Conservation (phyloP, 2,329 filamentous ascomycete genomes). For the Allantophomopsis cytisporea region DNA sequence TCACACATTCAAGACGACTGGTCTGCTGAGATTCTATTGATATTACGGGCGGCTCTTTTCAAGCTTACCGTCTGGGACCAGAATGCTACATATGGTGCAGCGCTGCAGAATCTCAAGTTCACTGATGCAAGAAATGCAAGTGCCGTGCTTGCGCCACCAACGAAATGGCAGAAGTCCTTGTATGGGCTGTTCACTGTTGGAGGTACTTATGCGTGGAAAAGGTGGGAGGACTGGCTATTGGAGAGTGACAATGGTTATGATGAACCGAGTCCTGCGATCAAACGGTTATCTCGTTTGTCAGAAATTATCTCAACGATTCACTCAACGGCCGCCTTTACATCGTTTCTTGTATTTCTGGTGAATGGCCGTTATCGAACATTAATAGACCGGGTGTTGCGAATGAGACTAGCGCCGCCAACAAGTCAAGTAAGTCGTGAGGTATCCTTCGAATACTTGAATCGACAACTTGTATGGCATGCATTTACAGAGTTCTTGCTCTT, state of each 20-base stretch:
- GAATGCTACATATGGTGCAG: conserved; percentile 86
- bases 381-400: conserved; percentile 69
- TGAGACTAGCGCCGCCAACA: conserved; percentile 74
- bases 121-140: conserved; percentile 63
- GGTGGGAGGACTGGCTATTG: conserved; percentile 80
- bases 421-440: conserved; percentile 83
- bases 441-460: conserved; percentile 93
- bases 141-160: conserved; percentile 53
- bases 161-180: conserved; percentile 67
- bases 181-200: conserved; percentile 81
- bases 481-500: conserved; percentile 98
- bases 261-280: conserved; percentile 34
- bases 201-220: conserved; percentile 80
- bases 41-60: conserved; percentile 68
- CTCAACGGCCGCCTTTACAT: conserved; percentile 67
- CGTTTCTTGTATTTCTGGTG: conserved; percentile 81
- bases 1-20: conserved; percentile 74
- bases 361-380: conserved; percentile 87
- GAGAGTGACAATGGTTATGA: conserved; percentile 65
- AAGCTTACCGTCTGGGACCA: conserved; percentile 97
- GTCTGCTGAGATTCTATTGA: conserved; percentile 71
- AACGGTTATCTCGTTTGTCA: conserved; percentile 55
- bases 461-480: conserved; percentile 98
- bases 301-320: conserved; percentile 58
- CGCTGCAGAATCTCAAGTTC: conserved; percentile 82